Evolutionary conservation across 2,329 filamentous ascomycete species (phyloP).

Genomic region (Phyllosticta citriasiana): DNA sequence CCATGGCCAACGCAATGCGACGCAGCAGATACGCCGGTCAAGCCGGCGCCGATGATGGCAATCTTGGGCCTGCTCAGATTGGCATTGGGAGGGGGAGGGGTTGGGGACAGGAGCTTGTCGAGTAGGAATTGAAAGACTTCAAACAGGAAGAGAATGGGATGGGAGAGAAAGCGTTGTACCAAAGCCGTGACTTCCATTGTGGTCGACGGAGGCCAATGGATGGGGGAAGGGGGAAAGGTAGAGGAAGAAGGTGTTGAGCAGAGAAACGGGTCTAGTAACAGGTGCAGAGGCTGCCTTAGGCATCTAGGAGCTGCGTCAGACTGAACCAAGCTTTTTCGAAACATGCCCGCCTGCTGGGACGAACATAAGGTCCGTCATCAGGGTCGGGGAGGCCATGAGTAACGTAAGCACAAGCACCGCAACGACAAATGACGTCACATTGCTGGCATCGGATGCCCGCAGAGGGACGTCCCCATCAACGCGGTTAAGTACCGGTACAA

Average conservation of each 20-base stretch:
- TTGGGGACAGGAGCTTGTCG: slow-evolving; percentile 56
- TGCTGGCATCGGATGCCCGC: too few species aligned
- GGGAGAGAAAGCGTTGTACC: slow-evolving; percentile 12
- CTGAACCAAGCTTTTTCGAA: too few species aligned
- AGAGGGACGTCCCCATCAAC: too few species aligned
- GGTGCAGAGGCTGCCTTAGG: too few species aligned
- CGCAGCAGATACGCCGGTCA: slow-evolving; percentile 69
- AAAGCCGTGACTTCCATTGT: slow-evolving; percentile 6
- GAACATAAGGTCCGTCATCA: too few species aligned
- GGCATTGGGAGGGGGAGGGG: slow-evolving; percentile 50
- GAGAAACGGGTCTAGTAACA: too few species aligned
- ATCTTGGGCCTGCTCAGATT: slow-evolving; percentile 50
- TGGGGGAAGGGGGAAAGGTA: neutral
- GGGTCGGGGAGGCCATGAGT: too few species aligned
- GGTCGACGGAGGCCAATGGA: neutral
- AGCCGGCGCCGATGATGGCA: slow-evolving; percentile 38
- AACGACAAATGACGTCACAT: too few species aligned
- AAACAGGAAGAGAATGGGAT: slow-evolving; percentile 50
- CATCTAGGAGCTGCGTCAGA: too few species aligned
- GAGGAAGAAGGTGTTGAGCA: neutral
- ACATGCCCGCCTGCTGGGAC: too few species aligned
- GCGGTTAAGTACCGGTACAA: too few species aligned
- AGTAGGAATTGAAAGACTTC: slow-evolving; percentile 56
- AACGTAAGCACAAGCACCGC: too few species aligned
- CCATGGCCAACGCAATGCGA: slow-evolving; percentile 78